Evolutionary conservation across 176 grass and related monocot species (phyloP).

Genomic region (Triticum timopheevii): DNA sequence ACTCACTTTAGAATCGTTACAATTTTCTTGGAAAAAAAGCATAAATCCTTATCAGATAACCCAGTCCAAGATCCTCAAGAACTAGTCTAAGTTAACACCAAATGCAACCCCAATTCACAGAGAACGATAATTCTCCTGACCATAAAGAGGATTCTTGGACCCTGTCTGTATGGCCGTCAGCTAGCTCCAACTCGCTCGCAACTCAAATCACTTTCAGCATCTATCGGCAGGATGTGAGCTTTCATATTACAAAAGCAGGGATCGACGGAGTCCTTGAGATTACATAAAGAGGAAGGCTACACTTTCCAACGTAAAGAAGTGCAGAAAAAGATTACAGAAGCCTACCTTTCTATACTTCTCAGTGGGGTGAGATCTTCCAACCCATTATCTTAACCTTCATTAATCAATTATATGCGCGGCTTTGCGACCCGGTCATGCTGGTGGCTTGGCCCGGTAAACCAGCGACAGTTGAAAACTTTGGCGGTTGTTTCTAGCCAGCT

Average conservation of each 20-base stretch:
- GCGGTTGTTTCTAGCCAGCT: neutral
- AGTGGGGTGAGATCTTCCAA: conserved; percentile 44
- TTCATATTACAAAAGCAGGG: conserved; percentile 35
- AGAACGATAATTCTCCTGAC: conserved; percentile 11
- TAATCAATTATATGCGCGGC: neutral
- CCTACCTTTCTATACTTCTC: conserved; percentile 30
- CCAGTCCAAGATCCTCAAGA: conserved; percentile 2
- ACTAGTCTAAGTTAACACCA: neutral
- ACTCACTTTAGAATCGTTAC: neutral
- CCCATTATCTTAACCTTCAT: conserved; percentile 31
- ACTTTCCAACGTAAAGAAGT: neutral
- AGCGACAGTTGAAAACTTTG: conserved; percentile 39
- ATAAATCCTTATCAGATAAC: neutral
- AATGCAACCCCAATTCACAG: neutral
- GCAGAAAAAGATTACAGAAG: neutral
- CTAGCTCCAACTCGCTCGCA: conserved; percentile 21
- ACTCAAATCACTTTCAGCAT: conserved; percentile 39
- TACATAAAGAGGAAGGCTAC: conserved; percentile 17
- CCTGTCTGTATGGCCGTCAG: neutral
- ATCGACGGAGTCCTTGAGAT: conserved; percentile 13
- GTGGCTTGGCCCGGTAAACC: conserved; percentile 24
- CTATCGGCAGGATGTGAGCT: conserved; percentile 31
- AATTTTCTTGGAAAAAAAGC: neutral
- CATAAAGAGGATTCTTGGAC: conserved; percentile 21
- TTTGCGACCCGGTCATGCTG: conserved; percentile 47